Evolutionary conservation across 2,329 filamentous ascomycete genomes (phyloP).

Genomic region (Tricladium varicosporioides): DNA sequence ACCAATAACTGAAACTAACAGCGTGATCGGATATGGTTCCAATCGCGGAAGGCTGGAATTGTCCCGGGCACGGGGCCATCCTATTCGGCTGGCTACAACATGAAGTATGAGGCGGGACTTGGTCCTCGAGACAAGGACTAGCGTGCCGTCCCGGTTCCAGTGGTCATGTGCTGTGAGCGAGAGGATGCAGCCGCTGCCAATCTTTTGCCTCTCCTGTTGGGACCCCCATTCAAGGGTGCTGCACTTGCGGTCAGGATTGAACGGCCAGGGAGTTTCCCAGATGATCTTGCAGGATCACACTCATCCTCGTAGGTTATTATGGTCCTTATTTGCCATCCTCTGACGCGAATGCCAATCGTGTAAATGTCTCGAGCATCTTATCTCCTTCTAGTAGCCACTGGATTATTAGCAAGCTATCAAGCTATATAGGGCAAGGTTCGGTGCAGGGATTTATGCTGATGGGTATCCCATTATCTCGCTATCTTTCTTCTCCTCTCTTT

Average conservation of each 20-base stretch:
- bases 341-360: neutral
- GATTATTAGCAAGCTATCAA: neutral
- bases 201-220: neutral
- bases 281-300: neutral
- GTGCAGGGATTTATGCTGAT: neutral
- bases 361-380: neutral
- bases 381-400: neutral
- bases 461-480: constrained; percentile 24
- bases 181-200: neutral
- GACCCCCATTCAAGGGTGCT: neutral
- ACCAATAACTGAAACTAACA: neutral
- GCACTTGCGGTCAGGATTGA: neutral
- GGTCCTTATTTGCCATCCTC: neutral
- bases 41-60: neutral
- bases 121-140: neutral
- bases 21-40: neutral
- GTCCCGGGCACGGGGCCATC: neutral
- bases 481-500: neutral
- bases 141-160: neutral
- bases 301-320: neutral
- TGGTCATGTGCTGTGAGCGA: neutral
- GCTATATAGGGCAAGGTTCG: neutral
- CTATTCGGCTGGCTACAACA: neutral
- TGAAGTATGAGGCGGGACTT: neutral
- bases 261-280: neutral